phyloP scores from a whole-genome alignment of 345 rosid species.

The Microthlaspi erraticum region DNA sequence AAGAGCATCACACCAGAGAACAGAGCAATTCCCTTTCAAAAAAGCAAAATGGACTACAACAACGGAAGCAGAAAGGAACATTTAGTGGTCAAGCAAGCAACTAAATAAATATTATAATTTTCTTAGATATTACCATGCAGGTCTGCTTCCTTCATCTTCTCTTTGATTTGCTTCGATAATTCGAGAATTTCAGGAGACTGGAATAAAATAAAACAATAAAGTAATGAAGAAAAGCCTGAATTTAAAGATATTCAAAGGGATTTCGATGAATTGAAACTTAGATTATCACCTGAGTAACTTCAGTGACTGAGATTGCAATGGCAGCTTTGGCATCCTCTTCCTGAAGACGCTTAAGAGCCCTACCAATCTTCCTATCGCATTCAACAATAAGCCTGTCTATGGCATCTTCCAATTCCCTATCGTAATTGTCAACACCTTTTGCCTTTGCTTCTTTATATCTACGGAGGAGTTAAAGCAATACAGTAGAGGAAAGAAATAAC shows the following conservation, averaged over 20 bases:
- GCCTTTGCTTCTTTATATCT: conserved; percentile 91
- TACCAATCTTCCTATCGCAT: conserved; percentile 93
- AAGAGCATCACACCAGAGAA: conserved; percentile 14
- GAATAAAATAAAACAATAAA: conserved; percentile 27
- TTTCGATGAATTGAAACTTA: not conserved
- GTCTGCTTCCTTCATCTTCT: conserved; percentile 94
- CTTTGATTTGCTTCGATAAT: conserved; percentile 88
- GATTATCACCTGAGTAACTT: conserved; percentile 87
- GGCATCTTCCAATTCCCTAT: conserved; percentile 93
- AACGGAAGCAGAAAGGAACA: not conserved
- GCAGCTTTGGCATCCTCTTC: conserved; percentile 99
- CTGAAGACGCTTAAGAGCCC: conserved; percentile 98
- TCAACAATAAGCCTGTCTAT: conserved; percentile 95
- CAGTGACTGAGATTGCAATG: conserved; percentile 93
- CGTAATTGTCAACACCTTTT: conserved; percentile 84
- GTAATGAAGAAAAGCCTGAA: not conserved
- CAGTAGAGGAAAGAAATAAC: conserved; percentile 17
- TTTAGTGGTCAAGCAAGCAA: not conserved
- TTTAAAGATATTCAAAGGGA: not conserved
- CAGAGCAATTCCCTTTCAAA: not conserved
- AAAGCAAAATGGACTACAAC: not conserved
- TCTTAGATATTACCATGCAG: conserved; percentile 58
- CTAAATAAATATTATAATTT: not conserved
- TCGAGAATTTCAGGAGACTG: conserved; percentile 83
- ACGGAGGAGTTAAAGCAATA: conserved; percentile 47